Base-by-base conservation (phyloP, 306 rosid species). In the Cyamopsis tetragonoloba region DNA sequence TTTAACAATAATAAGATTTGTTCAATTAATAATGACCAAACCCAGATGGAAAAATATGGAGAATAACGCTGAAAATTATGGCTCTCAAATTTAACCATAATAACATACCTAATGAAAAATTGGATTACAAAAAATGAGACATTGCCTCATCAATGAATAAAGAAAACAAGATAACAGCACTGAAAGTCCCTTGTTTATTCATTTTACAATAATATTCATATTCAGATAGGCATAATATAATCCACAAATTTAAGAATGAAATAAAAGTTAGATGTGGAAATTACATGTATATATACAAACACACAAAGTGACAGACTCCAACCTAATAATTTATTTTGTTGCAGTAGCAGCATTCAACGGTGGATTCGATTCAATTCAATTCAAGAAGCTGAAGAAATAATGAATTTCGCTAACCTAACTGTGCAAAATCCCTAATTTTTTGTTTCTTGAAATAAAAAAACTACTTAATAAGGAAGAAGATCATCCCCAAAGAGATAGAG, bases 401-500 rank as follows among this genome's bases (percentile, higher is more conserved):
- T 51, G 75, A 78, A 78, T 78, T 27, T 13, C 46, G n/a, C 73
- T 56, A 61, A 43, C 4, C 41, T 41, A n/a, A 2, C 0, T 30
- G 12, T 60, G 17, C 49, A 63, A 35, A 51, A 32, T 26, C 4
- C 4, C 24, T 11, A 19, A 20, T n/a, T 37, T 20, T 22, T 0
- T n/a, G n/a, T n/a, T n/a, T n/a, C n/a, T n/a, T n/a, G n/a, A 54
- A 30, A 3, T 15, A 10, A 4, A 18, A 37, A 11, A 14, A 28
- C 1, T 3, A 50, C 30, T 53, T 31, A 68, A 26, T 65, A 85
- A 17, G 84, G 62, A 4, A 73, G 31, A 0, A 89, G 81, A 82
- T 90, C 96, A 19, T 90, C 95, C 27, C 95, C 96, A 53, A 90
- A 90, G 20, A 90, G 89, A 81, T 87, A 90, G 17, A 87, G 89